A percentile compares a stretch with the other conserved stretches of the same genome.
phyloP scores from a whole-genome alignment of 768 basidiomycete species.

The Auricularia auricula-judae region DNA sequence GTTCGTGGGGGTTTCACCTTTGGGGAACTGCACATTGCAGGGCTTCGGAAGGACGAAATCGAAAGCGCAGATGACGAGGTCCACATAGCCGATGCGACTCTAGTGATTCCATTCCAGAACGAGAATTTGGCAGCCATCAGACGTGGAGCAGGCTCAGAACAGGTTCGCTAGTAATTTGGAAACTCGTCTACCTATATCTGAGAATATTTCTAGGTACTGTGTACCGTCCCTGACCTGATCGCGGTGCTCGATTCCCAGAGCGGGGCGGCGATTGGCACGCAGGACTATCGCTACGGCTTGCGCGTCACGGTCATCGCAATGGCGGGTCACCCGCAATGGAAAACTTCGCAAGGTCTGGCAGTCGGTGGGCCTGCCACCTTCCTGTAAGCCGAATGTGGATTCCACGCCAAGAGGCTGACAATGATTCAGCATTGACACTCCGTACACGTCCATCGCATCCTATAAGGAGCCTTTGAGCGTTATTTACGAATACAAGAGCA shows the following conservation, averaged over 20 bases:
- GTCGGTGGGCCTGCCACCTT: constrained; percentile 45
- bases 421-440: constrained; percentile 18
- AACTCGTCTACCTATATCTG: constrained; percentile 7
- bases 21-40: constrained; percentile 21
- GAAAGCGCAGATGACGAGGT: constrained; percentile 17
- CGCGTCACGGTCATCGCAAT: constrained; percentile 42
- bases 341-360: constrained; percentile 35
- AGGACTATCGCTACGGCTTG: constrained; percentile 48
- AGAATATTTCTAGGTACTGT: constrained; percentile 28
- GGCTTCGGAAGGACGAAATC: constrained; percentile 19
- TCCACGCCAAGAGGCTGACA: neutral
- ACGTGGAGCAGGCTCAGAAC: constrained; percentile 16
- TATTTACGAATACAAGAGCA: constrained; percentile 28
- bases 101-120: constrained; percentile 52
- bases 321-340: constrained; percentile 45
- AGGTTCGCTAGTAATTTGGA: neutral
- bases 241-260: constrained; percentile 51
- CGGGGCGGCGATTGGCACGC: constrained; percentile 52
- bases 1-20: constrained; percentile 23
- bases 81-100: neutral
- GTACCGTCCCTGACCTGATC: constrained; percentile 56
- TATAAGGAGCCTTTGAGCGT: constrained; percentile 35
- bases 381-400: constrained; percentile 23
- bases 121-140: constrained; percentile 44
- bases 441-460: constrained; percentile 27